Evolutionary conservation across 768 basidiomycete genomes (phyloP), one percentile per base, ranked within the genome.

Genomic region (Hericium coralloides): DNA sequence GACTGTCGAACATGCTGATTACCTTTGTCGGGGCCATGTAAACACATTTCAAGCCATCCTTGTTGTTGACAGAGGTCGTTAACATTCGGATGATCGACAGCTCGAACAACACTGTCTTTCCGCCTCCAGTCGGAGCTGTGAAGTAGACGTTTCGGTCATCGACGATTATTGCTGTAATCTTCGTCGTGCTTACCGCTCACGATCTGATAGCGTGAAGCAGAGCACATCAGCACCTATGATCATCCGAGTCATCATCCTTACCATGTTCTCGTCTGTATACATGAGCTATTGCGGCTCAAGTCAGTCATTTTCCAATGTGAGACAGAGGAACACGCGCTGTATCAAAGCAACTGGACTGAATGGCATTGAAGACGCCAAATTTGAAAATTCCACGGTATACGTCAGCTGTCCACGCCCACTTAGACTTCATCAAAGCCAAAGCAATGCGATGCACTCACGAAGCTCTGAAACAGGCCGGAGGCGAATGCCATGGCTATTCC

Each of bases 1-100:
- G 22, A 23, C 15, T 50, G 12, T 3, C 7, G 6, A 49, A 23
- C 20, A 39, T 18, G 49, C 38, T 23, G 20, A 58, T 51, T 47
- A 87, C 92, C 77, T 95, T 95, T 2, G 92, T 95, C 0, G 94
- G 95, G 1, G 94, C 90, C 63, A 99, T 84, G 66, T 99, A 99
- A 15, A 99, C 82, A 60, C 87, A 88, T 72, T 90, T 92, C 2
- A 69, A 63, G n/a, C 68, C 59, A 25, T 72, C 67, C 15, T 58
- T 59, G 25, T 67, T 69, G 26, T 68, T 67, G 52, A 70, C 64
- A 8, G 74, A 70, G 52, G 78, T 69, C 52, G 73, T 73, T 31
- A 92, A 70, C 75, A 91, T 79, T 36, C 82, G 82, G 52, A 98
- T 81, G 55, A 98, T 89, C 2, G 89, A 83, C 14, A 99, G 73